These are phyloP conservation scores for Trypanosoma theileri DNA, from an alignment of 208 protist genomes.

Conservation along the genomic window DNA sequence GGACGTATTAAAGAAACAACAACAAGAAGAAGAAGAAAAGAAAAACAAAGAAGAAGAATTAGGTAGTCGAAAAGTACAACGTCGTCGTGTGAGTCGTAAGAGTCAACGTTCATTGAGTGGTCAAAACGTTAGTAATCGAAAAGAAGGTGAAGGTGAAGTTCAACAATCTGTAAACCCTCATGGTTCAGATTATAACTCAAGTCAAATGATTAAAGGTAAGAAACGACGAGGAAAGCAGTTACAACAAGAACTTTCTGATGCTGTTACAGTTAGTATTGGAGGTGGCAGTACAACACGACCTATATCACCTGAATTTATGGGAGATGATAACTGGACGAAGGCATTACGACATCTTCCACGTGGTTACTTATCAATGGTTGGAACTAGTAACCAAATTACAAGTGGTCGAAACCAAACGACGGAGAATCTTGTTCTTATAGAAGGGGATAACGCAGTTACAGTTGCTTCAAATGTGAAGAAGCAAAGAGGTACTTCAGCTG, in stretches of 20 bases:
- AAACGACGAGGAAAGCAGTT: not conserved
- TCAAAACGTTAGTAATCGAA: not conserved
- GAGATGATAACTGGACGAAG: slow-evolving; percentile 28
- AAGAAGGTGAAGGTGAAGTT: slow-evolving; percentile 2
- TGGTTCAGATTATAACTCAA: not conserved
- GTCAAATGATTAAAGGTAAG: not conserved
- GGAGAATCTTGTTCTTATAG: slow-evolving; percentile 22
- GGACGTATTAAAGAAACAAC: not conserved
- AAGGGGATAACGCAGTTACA: slow-evolving; percentile 7
- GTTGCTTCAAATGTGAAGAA: not conserved
- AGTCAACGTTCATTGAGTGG: not conserved
- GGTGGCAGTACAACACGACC: not conserved
- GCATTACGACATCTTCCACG: slow-evolving; percentile 23
- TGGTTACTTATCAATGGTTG: slow-evolving; percentile 12
- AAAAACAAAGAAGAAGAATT: not conserved
- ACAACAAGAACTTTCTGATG: not conserved
- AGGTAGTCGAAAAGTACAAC: not conserved
- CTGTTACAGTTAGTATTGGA: not conserved
- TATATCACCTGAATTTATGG: not conserved
- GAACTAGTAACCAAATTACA: not conserved
- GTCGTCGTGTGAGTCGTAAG: not conserved
- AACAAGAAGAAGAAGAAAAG: not conserved
- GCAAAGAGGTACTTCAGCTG: not conserved
- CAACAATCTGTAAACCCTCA: no score
- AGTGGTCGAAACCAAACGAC: not conserved